Conservation (phyloP, 2,329 filamentous ascomycete species). For the Cladosporium austrohemisphaericum region DNA sequence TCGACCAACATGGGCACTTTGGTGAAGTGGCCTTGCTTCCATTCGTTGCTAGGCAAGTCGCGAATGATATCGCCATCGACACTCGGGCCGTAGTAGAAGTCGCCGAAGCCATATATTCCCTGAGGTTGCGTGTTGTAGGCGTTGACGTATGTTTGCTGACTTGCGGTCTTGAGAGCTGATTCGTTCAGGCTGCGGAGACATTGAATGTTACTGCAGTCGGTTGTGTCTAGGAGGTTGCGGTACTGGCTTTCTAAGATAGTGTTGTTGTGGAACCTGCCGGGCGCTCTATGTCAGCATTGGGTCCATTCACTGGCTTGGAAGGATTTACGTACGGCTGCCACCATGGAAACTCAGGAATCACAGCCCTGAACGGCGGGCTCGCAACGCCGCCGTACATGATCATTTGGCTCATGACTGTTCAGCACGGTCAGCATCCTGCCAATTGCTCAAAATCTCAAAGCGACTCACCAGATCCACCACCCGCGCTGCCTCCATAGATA, state of each 20-base stretch:
- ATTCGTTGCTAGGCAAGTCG: slow-evolving; percentile 34
- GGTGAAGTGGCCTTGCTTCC: slow-evolving; percentile 32
- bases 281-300: background rate
- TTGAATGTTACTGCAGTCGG: slow-evolving; percentile 31
- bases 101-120: slow-evolving; percentile 36
- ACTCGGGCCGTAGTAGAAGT: slow-evolving; percentile 41
- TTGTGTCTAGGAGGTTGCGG: slow-evolving; percentile 17
- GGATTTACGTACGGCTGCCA: slow-evolving; percentile 29
- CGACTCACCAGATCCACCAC: slow-evolving; percentile 25
- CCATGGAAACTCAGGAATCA: slow-evolving; percentile 38
- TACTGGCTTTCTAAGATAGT: slow-evolving; percentile 32
- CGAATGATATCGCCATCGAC: slow-evolving; percentile 40
- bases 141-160: slow-evolving; percentile 9
- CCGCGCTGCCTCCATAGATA: slow-evolving; percentile 27
- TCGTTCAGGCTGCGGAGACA: slow-evolving; percentile 24
- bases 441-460: slow-evolving; percentile 26
- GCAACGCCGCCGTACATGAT: slow-evolving; percentile 14
- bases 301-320: background rate
- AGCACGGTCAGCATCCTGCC: slow-evolving; percentile 19
- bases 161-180: background rate
- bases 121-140: background rate
- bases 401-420: slow-evolving; percentile 14
- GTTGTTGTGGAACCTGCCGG: slow-evolving; percentile 19
- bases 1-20: slow-evolving; percentile 37
- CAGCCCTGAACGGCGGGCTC: slow-evolving; percentile 40